Evolutionary conservation across 129 eudicot species (phyloP).

Genomic region (Tagetes erecta): DNA sequence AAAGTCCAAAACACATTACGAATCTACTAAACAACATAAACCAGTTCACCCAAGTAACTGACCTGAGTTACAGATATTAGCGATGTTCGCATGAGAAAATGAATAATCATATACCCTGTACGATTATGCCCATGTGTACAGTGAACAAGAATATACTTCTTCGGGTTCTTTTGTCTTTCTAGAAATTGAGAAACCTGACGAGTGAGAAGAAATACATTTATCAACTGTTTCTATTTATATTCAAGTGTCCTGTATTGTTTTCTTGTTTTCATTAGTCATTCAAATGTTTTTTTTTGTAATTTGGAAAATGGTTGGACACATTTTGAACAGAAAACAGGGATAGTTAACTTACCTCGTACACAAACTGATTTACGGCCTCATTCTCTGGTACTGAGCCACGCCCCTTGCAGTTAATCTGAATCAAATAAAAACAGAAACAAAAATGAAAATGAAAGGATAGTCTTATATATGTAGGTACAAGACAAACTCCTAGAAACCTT

Average conservation of each 20-base stretch:
- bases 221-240: no score
- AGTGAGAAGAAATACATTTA: not conserved
- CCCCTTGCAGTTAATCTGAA: conserved; percentile 92
- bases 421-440: conserved; percentile 7
- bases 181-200: conserved; percentile 78
- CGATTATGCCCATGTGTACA: conserved; percentile 99
- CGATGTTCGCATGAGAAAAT: conserved; percentile 83
- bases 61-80: conserved; percentile 89
- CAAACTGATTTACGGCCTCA: conserved; percentile 88
- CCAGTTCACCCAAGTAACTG: conserved; percentile 29
- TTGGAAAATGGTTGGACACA: conserved; percentile 9
- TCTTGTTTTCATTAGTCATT: no score
- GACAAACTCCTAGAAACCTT: conserved; percentile 15
- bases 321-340: conserved; percentile 3
- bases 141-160: conserved; percentile 84
- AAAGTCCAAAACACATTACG: conserved; percentile 6
- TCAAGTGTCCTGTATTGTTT: no score
- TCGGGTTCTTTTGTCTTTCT: conserved; percentile 67
- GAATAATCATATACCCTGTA: conserved; percentile 94
- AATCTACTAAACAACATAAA: not conserved
- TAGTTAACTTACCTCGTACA: conserved; percentile 59
- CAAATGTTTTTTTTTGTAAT: not conserved
- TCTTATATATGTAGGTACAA: conserved; percentile 5
- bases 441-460: conserved; percentile 1
- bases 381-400: conserved; percentile 98